Evolutionary conservation across 805 yeast species (phyloP), one percentile per base, ranked within the genome.

Genomic region (Ogataea allantospora): DNA sequence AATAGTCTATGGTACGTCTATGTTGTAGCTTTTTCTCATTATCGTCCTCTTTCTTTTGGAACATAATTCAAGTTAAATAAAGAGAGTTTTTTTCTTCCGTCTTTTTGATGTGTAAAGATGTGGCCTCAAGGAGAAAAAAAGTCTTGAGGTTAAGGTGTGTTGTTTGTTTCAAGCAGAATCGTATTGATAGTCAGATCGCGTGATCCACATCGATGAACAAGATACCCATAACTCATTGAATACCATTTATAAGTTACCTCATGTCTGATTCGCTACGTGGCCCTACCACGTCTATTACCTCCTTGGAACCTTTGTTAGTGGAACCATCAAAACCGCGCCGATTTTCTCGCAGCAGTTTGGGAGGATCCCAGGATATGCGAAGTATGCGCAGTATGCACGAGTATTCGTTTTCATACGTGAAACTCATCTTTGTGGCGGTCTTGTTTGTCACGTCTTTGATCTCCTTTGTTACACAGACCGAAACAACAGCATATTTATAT

Each of bases 391-490:
- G 35, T 17, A 27, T 30, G 19, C 46, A 42, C 32, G 37, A 42
- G 23, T 36, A 39, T 19, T 38, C 49, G 8, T 58, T 56, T 26
- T 62, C 67, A 2, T 55, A 58, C 41, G 50, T 60, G 25, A 69
- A 65, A 39, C 53, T 75, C n/a, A 42, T 64, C 4, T 67, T 73
- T 46, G 77, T 80, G 5, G 60, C 65, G 3, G 46, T 62, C 1
- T 66, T 83, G 2, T 70, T 80, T 27, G 10, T 68, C 2, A 41
- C 75, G 2, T 73, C 83, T 0, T 47, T 80, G 42, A 52, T 75
- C 6, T 53, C 88, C 3, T 88, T 88, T 61, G 88, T 88, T 4
- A 53, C 71, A 11, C 96, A 87, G 55, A 87, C 96, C 0, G 96
- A 87, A 56, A 66, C 80, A 43, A 85, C 95, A 2, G 73, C 87